Percentiles rank a stretch among this genome's conserved stretches.
phyloP scores from a whole-genome alignment of 208 protist species.

The Herpetomonas tarakana region DNA sequence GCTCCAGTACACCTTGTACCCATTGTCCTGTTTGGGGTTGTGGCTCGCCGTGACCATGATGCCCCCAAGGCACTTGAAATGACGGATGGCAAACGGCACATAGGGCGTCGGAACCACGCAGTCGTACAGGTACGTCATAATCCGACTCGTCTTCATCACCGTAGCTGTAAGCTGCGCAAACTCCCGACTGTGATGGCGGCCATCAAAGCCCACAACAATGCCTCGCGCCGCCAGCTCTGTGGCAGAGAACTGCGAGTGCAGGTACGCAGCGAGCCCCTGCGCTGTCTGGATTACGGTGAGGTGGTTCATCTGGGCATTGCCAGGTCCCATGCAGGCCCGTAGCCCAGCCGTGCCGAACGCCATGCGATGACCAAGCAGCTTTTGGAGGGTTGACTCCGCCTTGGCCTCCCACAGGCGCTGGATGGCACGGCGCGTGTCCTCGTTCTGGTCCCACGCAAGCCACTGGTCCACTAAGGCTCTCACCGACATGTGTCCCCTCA shows the following conservation, averaged over 20 bases:
- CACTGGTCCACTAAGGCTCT: conserved; percentile 54
- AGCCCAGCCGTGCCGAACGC: conserved; percentile 96
- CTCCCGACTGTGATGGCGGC: conserved; percentile 87
- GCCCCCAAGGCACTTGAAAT: conserved; percentile 69
- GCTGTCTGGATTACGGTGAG: conserved; percentile 95
- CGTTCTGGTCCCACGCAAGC: conserved; percentile 69
- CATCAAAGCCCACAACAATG: conserved; percentile 95
- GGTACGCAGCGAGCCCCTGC: conserved; percentile 78
- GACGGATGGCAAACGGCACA: conserved; percentile 78
- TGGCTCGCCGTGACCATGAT: conserved; percentile 99
- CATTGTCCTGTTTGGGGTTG: conserved; percentile 99
- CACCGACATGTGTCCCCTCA: conserved; percentile 11
- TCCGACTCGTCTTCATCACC: conserved; percentile 77
- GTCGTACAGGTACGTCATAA: conserved; percentile 87
- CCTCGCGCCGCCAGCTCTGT: conserved; percentile 35
- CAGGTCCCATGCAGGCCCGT: conserved; percentile 91
- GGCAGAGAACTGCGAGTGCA: conserved; percentile 39
- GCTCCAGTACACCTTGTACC: conserved; percentile 98
- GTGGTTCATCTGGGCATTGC: conserved; percentile 95
- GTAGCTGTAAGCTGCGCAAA: conserved; percentile 90
- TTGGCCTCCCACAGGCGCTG: conserved; percentile 28
- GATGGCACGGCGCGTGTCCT: conserved; percentile 39
- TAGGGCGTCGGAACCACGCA: conserved; percentile 91
- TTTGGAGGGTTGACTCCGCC: conserved; percentile 39
- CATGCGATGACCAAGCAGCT: conserved; percentile 83